Base-by-base conservation (phyloP, 2,329 filamentous ascomycete species). In the Ascochyta rabiei region DNA sequence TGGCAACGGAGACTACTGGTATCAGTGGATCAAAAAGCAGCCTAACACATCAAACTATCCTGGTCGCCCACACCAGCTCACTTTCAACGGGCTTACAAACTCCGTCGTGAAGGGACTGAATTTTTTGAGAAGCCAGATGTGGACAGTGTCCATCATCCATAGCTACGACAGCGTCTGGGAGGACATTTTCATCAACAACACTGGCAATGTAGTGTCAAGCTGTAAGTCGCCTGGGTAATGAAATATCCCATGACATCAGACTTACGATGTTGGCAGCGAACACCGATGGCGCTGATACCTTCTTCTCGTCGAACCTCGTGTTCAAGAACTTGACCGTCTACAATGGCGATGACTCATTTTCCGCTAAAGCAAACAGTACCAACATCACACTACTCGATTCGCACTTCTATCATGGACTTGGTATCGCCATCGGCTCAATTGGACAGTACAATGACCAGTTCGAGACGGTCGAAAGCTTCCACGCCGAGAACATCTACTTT, bases 1-100 rank as follows among this genome's bases (percentile, higher is more conserved):
- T 63, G 84, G 84, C 9, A 86, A 86, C 62, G 84, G 84, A 2
- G 81, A 86, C 61, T 76, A 79, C 2, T 87, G 84, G 84, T 86
- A 86, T 61, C 76, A 83, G 56, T 82, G 78, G 67, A 76, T 68
- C 23, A 78, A 41, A 6, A 42, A 64, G 28, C 57, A 68, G 26
- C 45, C 57, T 10, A 61, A 59, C 6, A 59, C 60, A 8, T 70
- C 66, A 2, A 70, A 70, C 34, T 68, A 61, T 15, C 68, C 63
- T 18, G 59, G 78, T 12, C 76, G 83, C 9, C 83, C 82, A 1
- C 81, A 83, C 47, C 75, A 76, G 8, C 79, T 86, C 59, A 84
- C 81, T 16, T 77, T 86, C 62, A 79, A 72, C 16, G 71, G 75
- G 3, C 74, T 82, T 3, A 80, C 70, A 5, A 80, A 85, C 62